Evolutionary conservation across 2,329 filamentous ascomycete species (phyloP).

Genomic region (Neofusicoccum laricinum): DNA sequence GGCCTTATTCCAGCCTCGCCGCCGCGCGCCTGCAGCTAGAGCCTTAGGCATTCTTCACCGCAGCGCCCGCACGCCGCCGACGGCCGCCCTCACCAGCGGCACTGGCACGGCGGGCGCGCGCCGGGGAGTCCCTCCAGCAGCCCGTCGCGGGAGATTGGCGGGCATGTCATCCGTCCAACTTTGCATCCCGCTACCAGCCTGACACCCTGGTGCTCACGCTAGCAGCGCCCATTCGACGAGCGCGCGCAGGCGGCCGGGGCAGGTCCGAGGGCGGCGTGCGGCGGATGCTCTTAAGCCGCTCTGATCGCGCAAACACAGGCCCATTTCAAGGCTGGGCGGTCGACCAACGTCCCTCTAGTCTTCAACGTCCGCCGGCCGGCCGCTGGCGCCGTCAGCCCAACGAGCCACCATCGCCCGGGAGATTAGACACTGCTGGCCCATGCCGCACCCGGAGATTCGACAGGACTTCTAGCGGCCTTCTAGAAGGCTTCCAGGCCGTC

Average conservation of each 20-base stretch:
- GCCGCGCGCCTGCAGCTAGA: neutral
- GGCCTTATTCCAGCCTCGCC: conserved; percentile 9
- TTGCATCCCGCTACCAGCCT: conserved; percentile 3
- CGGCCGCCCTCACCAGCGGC: too few species aligned
- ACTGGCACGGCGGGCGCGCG: too few species aligned
- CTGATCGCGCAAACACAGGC: conserved; percentile 4
- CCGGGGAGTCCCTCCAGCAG: too few species aligned
- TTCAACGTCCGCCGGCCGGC: neutral
- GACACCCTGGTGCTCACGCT: conserved; percentile 4
- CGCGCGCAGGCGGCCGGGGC: neutral
- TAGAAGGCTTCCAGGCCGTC: neutral
- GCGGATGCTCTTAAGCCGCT: neutral
- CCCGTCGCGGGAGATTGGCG: conserved; percentile 1
- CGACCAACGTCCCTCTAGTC: conserved; percentile 2
- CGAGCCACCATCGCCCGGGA: neutral
- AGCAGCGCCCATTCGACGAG: conserved; percentile 9
- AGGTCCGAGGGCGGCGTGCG: neutral
- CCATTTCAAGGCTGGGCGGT: neutral
- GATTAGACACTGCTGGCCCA: neutral
- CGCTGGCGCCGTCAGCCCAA: neutral
- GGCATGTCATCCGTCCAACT: conserved; percentile 6
- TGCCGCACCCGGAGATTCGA: neutral
- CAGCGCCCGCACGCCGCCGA: neutral
- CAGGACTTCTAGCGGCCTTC: conserved; percentile 10
- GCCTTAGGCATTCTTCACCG: conserved; percentile 12